These are phyloP conservation scores for Scleroderma bovista DNA, from an alignment of 768 basidiomycete species.

Conservation along the genomic window DNA sequence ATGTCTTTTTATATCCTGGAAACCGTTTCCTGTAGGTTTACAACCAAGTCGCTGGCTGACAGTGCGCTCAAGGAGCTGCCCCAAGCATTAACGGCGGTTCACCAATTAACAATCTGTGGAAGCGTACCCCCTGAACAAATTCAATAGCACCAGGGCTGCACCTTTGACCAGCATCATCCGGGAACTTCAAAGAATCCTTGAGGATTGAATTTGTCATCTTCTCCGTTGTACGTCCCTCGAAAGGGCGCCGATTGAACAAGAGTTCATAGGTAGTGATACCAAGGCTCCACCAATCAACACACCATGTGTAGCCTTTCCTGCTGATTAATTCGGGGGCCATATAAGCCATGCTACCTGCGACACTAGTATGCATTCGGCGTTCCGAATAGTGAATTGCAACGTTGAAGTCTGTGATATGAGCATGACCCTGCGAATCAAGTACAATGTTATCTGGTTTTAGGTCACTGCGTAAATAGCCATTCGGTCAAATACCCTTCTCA, in stretches of 20 bases:
- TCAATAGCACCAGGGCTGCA: slow-evolving; percentile 64
- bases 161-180: slow-evolving; percentile 55
- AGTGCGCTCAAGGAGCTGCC: slow-evolving; percentile 81
- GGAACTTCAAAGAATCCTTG: slow-evolving; percentile 73
- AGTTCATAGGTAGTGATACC: slow-evolving; percentile 89
- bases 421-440: slow-evolving; percentile 89
- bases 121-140: slow-evolving; percentile 61
- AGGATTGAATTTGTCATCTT: slow-evolving; percentile 85
- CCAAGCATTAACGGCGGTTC: slow-evolving; percentile 9
- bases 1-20: slow-evolving; percentile 75
- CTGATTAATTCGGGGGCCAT: slow-evolving; percentile 98
- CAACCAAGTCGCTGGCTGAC: slow-evolving; percentile 77
- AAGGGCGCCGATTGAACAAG: slow-evolving; percentile 77
- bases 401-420: slow-evolving; percentile 97
- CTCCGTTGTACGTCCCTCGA: slow-evolving; percentile 85
- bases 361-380: slow-evolving; percentile 79
- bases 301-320: slow-evolving; percentile 89
- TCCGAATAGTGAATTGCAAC: slow-evolving; percentile 98
- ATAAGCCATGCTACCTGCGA: slow-evolving; percentile 98
- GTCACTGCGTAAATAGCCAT: slow-evolving; percentile 49
- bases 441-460: slow-evolving; percentile 97
- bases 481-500: slow-evolving; percentile 1
- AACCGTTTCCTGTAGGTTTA: slow-evolving; percentile 57
- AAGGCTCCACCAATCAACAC: slow-evolving; percentile 94
- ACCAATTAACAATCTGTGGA: neutral